Evolutionary conservation across 345 rosid genomes (phyloP).

Genomic region (Lumnitzera littorea): DNA sequence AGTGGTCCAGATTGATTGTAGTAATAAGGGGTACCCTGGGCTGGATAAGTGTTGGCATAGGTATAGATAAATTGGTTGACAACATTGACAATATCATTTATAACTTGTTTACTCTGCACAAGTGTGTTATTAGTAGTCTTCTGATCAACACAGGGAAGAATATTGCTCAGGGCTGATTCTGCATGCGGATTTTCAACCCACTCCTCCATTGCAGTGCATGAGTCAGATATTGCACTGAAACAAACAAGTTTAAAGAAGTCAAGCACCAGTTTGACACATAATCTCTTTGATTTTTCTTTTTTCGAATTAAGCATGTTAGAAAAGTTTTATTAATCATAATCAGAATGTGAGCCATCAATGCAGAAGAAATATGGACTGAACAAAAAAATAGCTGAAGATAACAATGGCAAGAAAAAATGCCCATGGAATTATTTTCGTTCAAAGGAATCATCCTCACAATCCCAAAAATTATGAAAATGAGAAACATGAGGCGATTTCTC

Average conservation of each 20-base stretch:
- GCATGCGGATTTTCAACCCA: conserved; percentile 92
- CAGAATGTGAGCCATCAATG: too few relatives aligned
- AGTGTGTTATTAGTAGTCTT: conserved; percentile 82
- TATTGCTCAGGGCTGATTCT: conserved; percentile 80
- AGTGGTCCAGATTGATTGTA: conserved; percentile 86
- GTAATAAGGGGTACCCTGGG: conserved; percentile 35
- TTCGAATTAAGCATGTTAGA: too few relatives aligned
- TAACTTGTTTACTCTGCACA: conserved; percentile 85
- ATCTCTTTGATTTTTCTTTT: too few relatives aligned
- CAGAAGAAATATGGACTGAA: too few relatives aligned
- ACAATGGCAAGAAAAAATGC: too few relatives aligned
- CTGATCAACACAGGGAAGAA: conserved; percentile 93
- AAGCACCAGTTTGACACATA: not conserved
- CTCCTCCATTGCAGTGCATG: conserved; percentile 88
- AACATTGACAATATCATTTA: conserved; percentile 64
- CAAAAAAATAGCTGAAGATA: too few relatives aligned
- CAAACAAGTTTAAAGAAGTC: conserved; percentile 7
- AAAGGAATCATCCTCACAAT: not conserved
- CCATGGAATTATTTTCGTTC: too few relatives aligned
- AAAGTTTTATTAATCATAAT: too few relatives aligned
- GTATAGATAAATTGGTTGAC: conserved; percentile 77
- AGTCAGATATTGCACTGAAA: conserved; percentile 72
- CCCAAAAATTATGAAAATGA: not conserved
- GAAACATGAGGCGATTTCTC: too few relatives aligned
- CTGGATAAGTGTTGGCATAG: conserved; percentile 70